phyloP scores from a whole-genome alignment of 2,329 filamentous ascomycete genomes.

The Pyrenophora tritici-repentis region DNA sequence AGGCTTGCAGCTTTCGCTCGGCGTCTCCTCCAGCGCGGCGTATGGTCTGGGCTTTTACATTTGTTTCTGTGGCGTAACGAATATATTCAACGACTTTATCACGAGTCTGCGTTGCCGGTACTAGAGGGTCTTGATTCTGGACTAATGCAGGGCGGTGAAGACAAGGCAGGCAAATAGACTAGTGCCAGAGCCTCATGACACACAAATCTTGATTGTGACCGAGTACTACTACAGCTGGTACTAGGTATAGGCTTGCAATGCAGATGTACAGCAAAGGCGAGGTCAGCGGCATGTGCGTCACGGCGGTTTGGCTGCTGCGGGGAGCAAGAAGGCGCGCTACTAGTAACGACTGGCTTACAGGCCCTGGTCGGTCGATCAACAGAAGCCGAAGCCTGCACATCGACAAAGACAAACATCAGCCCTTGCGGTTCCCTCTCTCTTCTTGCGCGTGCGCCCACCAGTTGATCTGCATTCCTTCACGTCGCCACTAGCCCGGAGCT shows the following conservation, averaged over 20 bases:
- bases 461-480: conserved; percentile 1
- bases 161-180: too few species aligned
- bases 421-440: too few species aligned
- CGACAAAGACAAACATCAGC: conserved; percentile 15
- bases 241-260: too few species aligned
- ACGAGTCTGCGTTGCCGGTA: neutral
- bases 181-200: too few species aligned
- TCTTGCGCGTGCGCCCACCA: neutral
- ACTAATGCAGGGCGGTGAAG: neutral
- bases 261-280: too few species aligned
- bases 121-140: neutral
- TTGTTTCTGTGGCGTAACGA: conserved; percentile 15
- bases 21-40: conserved; percentile 32
- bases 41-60: conserved; percentile 19
- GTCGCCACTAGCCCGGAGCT: conserved; percentile 5
- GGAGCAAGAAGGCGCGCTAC: conserved; percentile 31
- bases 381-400: conserved; percentile 23
- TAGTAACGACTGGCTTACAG: conserved; percentile 11
- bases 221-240: too few species aligned
- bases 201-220: too few species aligned
- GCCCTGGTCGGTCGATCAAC: conserved; percentile 23
- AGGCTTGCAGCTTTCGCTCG: conserved; percentile 12
- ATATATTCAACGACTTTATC: neutral
- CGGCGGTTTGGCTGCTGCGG: conserved; percentile 16
- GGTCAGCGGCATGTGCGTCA: conserved; percentile 20